Evolutionary conservation across 202 grass and related monocot genomes (phyloP), one percentile per base, ranked within the genome.

Genomic region (Brachypodium distachyon): DNA sequence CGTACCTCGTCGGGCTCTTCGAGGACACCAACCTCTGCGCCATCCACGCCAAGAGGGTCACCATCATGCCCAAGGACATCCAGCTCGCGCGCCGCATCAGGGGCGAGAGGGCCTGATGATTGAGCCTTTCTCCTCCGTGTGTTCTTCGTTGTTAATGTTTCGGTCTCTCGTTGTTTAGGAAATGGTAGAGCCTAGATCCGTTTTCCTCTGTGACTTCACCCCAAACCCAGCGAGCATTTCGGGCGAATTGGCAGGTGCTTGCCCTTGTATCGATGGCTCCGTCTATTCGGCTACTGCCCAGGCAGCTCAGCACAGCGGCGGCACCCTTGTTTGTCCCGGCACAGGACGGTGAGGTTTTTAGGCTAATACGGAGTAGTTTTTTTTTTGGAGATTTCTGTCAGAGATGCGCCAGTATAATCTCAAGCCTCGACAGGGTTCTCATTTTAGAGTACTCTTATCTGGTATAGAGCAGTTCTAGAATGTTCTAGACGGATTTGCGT

Each of bases 21-120:
- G 84, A 96, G 81, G 92, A 96, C 77, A 92, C 86, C 81, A 96
- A 96, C 73, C 86, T 96, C 67, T 96, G 92, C 42, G 92, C 89
- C 72, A 96, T 96, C 73, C 92, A 96, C 73, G 86, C 92, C 67
- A 96, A 96, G 89, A 78, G 84, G 70, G 92, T 96, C 72, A 96
- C 89, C 58, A 92, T 96, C 69, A 96, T 96, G 92, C 89, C 92
- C 38, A 96, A 96, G 77, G 92, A 96, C 73, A 92, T 96, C 64
- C 89, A 96, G 74, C 81, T 92, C 10, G 89, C 92, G 0, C 81
- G 86, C 9, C 84, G 92, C 61, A 96, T 96, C 34, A 79, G 93
- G 38, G 90, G 93, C 27, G 87, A 97, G 87, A 88, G 93, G 74
- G 93, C 93, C 3, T 97, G 72, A 86, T 27, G 11, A 1, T 1